phyloP scores from a whole-genome alignment of 768 basidiomycete species.

The Boletales sp. region DNA sequence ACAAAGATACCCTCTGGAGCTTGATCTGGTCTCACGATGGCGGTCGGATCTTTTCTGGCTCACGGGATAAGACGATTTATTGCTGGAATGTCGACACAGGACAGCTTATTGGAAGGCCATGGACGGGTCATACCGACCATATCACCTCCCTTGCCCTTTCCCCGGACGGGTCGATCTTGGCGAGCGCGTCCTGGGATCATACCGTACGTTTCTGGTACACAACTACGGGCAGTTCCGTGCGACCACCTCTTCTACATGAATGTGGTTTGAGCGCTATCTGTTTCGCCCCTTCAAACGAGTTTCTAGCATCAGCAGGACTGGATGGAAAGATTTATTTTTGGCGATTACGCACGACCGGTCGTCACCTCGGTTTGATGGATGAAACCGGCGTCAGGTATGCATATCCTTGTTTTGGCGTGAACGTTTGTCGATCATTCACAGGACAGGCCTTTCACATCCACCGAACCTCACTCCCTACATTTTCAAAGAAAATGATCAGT shows the following conservation, averaged over 20 bases:
- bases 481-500: too few relatives aligned
- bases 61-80: neutral
- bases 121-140: neutral
- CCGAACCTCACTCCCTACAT: too few relatives aligned
- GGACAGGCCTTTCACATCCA: too few relatives aligned
- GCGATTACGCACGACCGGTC: too few relatives aligned
- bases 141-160: too few relatives aligned
- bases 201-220: neutral
- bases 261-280: rapidly evolving
- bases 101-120: neutral
- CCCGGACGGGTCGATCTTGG: neutral
- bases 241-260: neutral
- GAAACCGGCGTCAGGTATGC: too few relatives aligned
- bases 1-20: neutral
- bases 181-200: neutral
- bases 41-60: neutral
- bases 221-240: neutral
- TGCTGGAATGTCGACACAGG: constrained; percentile 1
- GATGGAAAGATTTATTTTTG: neutral
- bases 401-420: too few relatives aligned
- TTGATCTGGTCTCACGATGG: constrained; percentile 1
- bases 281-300: constrained; percentile 5
- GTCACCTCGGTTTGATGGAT: neutral
- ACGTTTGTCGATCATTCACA: too few relatives aligned
- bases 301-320: neutral